These are phyloP conservation scores for Vachellia collinsii DNA, from an alignment of 306 rosid genomes.

Conservation along the genomic window DNA sequence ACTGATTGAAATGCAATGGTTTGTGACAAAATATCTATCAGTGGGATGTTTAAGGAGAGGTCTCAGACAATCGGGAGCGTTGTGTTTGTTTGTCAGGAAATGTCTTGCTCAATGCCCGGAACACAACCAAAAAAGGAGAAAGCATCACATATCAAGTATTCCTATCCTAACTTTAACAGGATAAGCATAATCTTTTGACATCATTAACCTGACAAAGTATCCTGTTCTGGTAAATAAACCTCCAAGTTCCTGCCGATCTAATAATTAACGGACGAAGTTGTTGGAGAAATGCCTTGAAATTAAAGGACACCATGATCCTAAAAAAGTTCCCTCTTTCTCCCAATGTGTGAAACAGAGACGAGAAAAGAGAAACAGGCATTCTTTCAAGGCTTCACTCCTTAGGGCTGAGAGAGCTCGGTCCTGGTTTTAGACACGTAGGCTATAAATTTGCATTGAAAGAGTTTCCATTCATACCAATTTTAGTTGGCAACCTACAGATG, in stretches of 20 bases:
- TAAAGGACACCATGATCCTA: background rate
- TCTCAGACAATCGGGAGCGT: background rate
- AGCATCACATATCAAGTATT: background rate
- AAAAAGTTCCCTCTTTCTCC: background rate
- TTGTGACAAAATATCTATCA: background rate
- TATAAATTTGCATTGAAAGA: background rate
- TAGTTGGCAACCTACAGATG: slow-evolving; percentile 12
- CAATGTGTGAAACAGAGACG: background rate
- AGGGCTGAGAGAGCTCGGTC: background rate
- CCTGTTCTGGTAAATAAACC: background rate
- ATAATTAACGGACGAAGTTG: background rate
- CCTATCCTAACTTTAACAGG: background rate
- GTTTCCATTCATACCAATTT: background rate
- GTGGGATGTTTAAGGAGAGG: background rate
- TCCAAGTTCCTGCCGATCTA: background rate
- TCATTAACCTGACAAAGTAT: background rate
- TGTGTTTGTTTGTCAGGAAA: background rate
- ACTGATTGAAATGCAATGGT: background rate
- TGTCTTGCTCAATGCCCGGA: background rate
- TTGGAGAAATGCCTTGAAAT: background rate
- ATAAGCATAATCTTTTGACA: background rate
- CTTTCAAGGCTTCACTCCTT: background rate
- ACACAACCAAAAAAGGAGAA: background rate
- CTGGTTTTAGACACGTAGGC: background rate
- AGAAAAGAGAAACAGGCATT: background rate